Evolutionary conservation across 768 basidiomycete genomes (phyloP).

Genomic region (Macrolepiota albuminosa): DNA sequence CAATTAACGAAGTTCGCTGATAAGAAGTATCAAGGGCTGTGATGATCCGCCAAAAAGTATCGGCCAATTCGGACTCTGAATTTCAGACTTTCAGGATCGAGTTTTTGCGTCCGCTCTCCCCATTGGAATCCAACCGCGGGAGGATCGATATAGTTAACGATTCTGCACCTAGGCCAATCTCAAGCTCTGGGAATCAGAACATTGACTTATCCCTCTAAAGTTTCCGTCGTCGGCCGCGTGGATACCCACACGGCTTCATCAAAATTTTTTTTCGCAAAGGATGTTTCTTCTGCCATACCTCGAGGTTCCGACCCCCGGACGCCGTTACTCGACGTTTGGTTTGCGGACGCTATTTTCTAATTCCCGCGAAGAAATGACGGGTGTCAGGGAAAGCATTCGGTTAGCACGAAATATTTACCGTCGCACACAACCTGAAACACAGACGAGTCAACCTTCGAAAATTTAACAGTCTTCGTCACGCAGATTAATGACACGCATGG

Average conservation of each 20-base stretch:
- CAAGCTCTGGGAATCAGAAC: not conserved
- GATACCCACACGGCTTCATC: not conserved
- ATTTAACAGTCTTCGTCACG: not conserved
- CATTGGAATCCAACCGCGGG: not conserved
- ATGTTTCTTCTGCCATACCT: not conserved
- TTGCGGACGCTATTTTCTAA: not conserved
- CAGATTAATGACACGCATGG: not conserved
- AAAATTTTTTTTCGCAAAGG: not conserved
- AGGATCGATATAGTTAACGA: not conserved
- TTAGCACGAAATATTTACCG: not conserved
- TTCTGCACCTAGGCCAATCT: not conserved
- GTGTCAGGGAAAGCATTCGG: not conserved
- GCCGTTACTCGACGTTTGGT: not conserved
- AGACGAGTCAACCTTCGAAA: not conserved
- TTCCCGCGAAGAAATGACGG: not conserved
- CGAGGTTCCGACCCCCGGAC: slow-evolving; percentile 2
- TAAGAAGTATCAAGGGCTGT: not conserved
- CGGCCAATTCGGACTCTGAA: not conserved
- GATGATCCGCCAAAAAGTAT: not conserved
- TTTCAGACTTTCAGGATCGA: not conserved
- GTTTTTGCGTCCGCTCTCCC: not conserved
- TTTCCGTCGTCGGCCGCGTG: not conserved
- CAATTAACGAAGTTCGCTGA: not conserved
- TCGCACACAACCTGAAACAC: not conserved
- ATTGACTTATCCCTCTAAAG: not conserved